These are phyloP conservation scores for Tetrahymena malaccensis DNA, from an alignment of 73 alveolate species.

Conservation along the genomic window DNA sequence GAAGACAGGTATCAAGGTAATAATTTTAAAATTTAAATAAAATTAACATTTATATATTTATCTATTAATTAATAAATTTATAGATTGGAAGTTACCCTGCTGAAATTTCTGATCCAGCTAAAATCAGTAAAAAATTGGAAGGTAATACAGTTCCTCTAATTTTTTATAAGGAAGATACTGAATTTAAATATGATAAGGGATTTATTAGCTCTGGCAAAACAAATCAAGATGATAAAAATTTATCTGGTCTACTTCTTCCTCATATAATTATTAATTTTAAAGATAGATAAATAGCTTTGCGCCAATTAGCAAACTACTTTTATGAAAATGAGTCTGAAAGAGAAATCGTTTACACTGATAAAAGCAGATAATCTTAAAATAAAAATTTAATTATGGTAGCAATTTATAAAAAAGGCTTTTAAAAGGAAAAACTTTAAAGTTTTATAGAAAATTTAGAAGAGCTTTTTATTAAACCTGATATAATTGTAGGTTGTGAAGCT, in stretches of 20 bases:
- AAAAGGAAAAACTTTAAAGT: neutral
- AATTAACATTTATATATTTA: no score
- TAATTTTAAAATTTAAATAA: neutral
- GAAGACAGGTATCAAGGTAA: neutral
- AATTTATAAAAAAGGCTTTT: neutral
- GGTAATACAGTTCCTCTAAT: neutral
- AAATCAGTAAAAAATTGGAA: neutral
- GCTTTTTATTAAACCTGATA: neutral
- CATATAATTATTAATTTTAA: neutral
- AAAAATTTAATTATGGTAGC: neutral
- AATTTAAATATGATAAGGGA: neutral
- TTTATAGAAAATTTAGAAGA: neutral
- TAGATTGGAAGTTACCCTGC: neutral
- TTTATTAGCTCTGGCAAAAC: neutral
- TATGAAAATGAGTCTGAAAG: neutral
- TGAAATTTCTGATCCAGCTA: neutral
- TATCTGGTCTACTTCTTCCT: neutral
- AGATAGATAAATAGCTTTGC: neutral
- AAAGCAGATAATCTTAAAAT: neutral
- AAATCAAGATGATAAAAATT: neutral
- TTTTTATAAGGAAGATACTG: neutral
- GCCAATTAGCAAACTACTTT: neutral
- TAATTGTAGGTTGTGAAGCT: neutral
- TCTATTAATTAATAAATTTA: no score
- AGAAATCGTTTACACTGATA: neutral